Conservation (phyloP, 202 grass and related monocot species). For the Schoenoplectus triqueter region DNA sequence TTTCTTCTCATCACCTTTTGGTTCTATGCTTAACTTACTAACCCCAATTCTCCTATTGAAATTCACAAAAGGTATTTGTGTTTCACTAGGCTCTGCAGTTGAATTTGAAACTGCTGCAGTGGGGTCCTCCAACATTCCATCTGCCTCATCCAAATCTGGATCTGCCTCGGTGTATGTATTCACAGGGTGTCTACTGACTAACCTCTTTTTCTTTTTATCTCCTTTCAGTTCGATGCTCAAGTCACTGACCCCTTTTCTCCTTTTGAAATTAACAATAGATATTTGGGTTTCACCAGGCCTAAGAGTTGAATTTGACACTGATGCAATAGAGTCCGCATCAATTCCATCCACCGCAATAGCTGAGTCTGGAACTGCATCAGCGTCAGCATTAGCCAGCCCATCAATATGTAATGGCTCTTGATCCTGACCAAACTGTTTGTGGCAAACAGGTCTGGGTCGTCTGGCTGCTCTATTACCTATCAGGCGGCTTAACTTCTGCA, state of each 20-base stretch:
- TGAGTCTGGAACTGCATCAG: slow-evolving; percentile 24
- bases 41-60: slow-evolving; percentile 59
- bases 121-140: slow-evolving; percentile 26
- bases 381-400: slow-evolving; percentile 37
- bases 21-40: slow-evolving; percentile 31
- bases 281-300: slow-evolving; percentile 38
- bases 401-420: slow-evolving; percentile 47
- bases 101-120: slow-evolving; percentile 29
- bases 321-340: background rate
- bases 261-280: slow-evolving; percentile 64
- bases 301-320: slow-evolving; percentile 32
- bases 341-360: slow-evolving; percentile 24
- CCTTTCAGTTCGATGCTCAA: slow-evolving; percentile 31
- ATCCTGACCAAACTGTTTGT: background rate
- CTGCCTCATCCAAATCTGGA: slow-evolving; percentile 27
- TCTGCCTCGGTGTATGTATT: background rate
- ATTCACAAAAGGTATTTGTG: slow-evolving; percentile 49
- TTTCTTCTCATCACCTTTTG: slow-evolving; percentile 47
- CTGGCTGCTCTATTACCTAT: background rate
- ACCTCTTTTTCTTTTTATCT: slow-evolving; percentile 60
- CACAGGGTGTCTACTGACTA: slow-evolving; percentile 34
- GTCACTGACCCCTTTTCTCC: slow-evolving; percentile 43
- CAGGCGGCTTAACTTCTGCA: background rate
- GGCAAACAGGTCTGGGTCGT: background rate
- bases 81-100: slow-evolving; percentile 40